Evolutionary conservation across 2,329 filamentous ascomycete species (phyloP).

Genomic region (Fusarium camptoceras): DNA sequence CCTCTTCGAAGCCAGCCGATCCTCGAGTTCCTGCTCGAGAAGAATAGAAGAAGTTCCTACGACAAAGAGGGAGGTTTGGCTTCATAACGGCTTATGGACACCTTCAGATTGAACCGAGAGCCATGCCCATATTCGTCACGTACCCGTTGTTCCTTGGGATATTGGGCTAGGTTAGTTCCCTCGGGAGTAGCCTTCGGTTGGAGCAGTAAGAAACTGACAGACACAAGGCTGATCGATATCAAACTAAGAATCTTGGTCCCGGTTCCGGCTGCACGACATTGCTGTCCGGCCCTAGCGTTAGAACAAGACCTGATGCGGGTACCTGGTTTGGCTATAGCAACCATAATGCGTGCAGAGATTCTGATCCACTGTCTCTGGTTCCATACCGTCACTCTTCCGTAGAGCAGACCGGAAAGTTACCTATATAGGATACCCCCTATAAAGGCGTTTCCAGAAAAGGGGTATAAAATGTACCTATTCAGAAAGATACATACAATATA

Average conservation of each 20-base stretch:
- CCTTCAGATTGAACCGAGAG: background rate
- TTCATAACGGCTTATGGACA: background rate
- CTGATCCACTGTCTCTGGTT: constrained; percentile 3
- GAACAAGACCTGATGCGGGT: constrained; percentile 18
- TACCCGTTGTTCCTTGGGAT: constrained; percentile 5
- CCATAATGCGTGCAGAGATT: background rate
- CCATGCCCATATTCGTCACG: background rate
- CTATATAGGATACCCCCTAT: background rate
- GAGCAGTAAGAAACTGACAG: background rate
- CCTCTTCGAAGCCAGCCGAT: background rate
- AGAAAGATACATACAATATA: background rate
- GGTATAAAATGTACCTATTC: background rate
- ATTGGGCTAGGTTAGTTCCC: background rate
- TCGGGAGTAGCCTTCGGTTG: background rate
- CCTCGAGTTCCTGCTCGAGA: background rate
- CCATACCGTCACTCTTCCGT: background rate
- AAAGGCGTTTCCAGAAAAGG: background rate
- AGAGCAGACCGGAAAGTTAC: background rate
- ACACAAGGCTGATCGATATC: constrained; percentile 23
- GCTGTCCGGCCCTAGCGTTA: constrained; percentile 21
- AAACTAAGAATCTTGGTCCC: constrained; percentile 27
- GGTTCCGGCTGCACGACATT: constrained; percentile 37
- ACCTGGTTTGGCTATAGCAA: constrained; percentile 15
- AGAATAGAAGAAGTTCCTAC: no score
- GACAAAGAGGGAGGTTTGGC: background rate